Evolutionary conservation across 257 asterid species (phyloP).

Genomic region (Capsicum baccatum): DNA sequence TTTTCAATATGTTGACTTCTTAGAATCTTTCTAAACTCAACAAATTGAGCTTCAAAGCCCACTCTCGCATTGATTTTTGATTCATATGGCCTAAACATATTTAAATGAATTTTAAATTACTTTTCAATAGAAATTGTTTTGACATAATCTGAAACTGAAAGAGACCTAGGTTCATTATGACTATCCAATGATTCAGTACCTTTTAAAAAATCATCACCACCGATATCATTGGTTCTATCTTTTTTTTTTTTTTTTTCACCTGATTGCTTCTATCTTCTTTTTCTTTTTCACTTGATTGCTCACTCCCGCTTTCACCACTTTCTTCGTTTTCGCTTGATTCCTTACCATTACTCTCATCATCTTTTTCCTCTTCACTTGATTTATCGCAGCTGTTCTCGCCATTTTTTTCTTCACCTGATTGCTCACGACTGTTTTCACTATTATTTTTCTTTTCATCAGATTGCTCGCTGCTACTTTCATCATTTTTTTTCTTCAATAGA

Average conservation of each 20-base stretch:
- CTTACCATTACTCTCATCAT: no score
- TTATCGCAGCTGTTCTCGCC: neutral
- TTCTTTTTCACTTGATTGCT: neutral
- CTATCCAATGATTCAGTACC: neutral
- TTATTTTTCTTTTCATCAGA: no score
- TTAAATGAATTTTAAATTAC: neutral
- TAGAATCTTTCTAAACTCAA: neutral
- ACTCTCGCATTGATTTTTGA: no score
- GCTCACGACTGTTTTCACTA: no score
- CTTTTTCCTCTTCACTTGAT: neutral
- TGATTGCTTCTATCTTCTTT: neutral
- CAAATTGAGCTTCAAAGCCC: no score
- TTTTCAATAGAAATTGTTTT: neutral
- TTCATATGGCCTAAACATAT: neutral
- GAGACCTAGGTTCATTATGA: neutral
- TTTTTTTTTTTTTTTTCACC: neutral
- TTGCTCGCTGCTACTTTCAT: no score
- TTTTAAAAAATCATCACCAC: neutral
- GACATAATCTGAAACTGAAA: neutral
- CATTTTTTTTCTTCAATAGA: no score
- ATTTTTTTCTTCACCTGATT: neutral
- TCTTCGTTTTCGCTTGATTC: no score
- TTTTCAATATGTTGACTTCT: no score
- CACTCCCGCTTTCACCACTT: neutral
- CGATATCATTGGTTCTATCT: neutral